Conservation (phyloP, 345 rosid species). For the Adansonia digitata region DNA sequence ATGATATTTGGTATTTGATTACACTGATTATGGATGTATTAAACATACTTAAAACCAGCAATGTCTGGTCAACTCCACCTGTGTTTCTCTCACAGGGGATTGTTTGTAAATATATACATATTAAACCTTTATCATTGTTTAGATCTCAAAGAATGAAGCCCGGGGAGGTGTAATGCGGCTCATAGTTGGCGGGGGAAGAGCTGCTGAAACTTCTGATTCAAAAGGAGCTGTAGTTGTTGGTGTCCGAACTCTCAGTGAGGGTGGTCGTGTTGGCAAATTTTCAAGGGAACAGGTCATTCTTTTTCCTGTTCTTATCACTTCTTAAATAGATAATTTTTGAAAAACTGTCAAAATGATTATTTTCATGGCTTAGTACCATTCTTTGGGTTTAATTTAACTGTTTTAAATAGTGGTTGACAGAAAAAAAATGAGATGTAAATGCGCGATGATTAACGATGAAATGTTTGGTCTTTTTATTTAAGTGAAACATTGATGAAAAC, state of each 20-base stretch:
- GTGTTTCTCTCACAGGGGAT: neutral
- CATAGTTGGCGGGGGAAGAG: conserved; percentile 98
- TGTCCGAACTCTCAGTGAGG: conserved; percentile 97
- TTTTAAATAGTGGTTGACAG: neutral
- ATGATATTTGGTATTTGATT: neutral
- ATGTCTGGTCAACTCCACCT: neutral
- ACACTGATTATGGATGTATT: neutral
- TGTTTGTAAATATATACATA: neutral
- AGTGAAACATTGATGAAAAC: neutral
- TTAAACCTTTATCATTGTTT: conserved; percentile 11
- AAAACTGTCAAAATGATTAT: neutral
- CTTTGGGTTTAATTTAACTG: neutral
- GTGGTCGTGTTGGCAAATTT: conserved; percentile 97
- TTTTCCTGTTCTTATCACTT: neutral
- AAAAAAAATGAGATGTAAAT: neutral
- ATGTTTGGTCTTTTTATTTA: neutral
- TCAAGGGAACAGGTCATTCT: conserved; percentile 88
- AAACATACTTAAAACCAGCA: neutral
- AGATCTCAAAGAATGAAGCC: conserved; percentile 79
- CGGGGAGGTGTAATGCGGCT: conserved; percentile 98
- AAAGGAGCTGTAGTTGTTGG: conserved; percentile 97
- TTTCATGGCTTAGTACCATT: neutral
- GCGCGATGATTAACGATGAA: neutral
- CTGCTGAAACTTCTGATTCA: conserved; percentile 75
- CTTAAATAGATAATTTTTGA: neutral